A percentile compares a stretch with the other conserved stretches of the same genome.
Conservation (phyloP, 768 basidiomycete genomes). For the Boletus pseudopeckii region DNA sequence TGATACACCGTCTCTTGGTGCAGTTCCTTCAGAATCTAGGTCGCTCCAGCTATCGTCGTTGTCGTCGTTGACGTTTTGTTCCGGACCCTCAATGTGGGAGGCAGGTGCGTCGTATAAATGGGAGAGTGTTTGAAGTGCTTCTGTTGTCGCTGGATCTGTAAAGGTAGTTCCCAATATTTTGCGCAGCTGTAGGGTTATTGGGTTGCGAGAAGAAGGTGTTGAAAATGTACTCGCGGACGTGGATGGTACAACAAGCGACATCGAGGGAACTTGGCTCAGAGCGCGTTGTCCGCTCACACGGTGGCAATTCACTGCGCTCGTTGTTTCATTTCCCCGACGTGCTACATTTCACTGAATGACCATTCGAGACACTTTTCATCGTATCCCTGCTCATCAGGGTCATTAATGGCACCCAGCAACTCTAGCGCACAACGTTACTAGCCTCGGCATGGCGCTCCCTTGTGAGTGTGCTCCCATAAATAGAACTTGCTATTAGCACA, state of each 20-base stretch:
- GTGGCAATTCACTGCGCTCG: background rate
- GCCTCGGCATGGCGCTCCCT: too few relatives aligned
- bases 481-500: background rate
- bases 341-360: background rate
- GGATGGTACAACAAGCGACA: constrained; percentile 12
- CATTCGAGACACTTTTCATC: background rate
- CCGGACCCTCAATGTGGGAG: background rate
- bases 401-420: background rate
- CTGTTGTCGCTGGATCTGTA: constrained; percentile 70
- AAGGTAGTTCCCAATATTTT: constrained; percentile 84
- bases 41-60: constrained; percentile 32
- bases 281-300: background rate
- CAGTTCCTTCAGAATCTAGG: constrained; percentile 9
- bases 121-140: constrained; percentile 81
- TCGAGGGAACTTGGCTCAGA: background rate
- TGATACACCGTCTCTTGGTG: constrained; percentile 10
- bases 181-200: constrained; percentile 83
- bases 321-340: background rate
- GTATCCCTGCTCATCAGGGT: too few relatives aligned
- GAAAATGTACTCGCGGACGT: too few relatives aligned
- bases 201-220: constrained; percentile 45
- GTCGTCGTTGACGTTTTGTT: constrained; percentile 34
- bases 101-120: constrained; percentile 56
- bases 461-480: background rate
- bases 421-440: background rate